These are phyloP conservation scores for Asterochloris sp. DNA, from an alignment of 139 green algal genomes.

Conservation along the genomic window DNA sequence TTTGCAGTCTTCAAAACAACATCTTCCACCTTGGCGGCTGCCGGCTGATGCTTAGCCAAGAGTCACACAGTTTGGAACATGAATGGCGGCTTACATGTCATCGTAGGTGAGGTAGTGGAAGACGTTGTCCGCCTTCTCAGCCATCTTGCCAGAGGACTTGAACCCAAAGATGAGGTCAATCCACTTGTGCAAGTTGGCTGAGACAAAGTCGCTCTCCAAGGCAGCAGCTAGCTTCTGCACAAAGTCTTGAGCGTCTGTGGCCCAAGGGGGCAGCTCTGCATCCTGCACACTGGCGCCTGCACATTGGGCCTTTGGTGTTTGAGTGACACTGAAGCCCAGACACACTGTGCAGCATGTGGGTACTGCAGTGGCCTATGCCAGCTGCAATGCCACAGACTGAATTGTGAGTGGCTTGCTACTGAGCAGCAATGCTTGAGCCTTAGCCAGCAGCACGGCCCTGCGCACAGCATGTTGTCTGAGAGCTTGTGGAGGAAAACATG, in stretches of 20 bases:
- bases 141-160: conserved; percentile 58
- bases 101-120: conserved; percentile 56
- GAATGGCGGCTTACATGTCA: conserved; percentile 4
- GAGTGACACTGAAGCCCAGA: background rate
- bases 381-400: no score
- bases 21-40: no score
- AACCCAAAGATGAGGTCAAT: conserved; percentile 77
- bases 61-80: no score
- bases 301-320: background rate
- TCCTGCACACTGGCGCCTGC: conserved; percentile 35
- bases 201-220: conserved; percentile 58
- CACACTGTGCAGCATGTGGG: no score
- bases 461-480: no score
- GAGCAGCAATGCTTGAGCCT: no score
- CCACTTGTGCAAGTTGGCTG: conserved; percentile 56
- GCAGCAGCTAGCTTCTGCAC: conserved; percentile 35
- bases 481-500: no score
- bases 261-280: conserved; percentile 72
- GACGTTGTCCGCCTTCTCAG: conserved; percentile 57
- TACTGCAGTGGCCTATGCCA: no score
- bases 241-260: conserved; percentile 32
- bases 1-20: no score
- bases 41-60: no score
- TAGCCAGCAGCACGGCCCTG: no score
- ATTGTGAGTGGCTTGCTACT: no score